A percentile compares a stretch with the other conserved stretches of the same genome.
phyloP scores from a whole-genome alignment of 2,329 filamentous ascomycete genomes.

The Leptoxyphium fumago region DNA sequence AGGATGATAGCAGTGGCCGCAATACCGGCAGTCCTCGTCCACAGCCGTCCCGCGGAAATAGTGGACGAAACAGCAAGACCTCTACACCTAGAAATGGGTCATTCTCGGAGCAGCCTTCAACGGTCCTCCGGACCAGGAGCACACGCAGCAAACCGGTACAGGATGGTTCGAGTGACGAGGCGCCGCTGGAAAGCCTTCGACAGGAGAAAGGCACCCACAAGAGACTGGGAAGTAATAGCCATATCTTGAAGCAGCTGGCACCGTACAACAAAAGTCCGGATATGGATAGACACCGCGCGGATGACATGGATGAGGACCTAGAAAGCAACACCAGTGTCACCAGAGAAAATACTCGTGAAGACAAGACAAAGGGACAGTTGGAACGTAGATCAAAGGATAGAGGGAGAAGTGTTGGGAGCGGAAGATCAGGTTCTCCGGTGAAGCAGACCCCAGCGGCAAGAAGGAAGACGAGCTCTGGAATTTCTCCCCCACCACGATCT shows the following conservation, averaged over 20 bases:
- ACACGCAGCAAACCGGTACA: slow-evolving; percentile 1
- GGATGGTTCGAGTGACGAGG: not conserved
- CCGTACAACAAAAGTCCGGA: slow-evolving; percentile 24
- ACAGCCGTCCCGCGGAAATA: not conserved
- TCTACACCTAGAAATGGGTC: not conserved
- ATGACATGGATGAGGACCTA: slow-evolving; percentile 20
- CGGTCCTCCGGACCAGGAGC: slow-evolving; percentile 1
- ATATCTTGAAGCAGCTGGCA: slow-evolving; percentile 24
- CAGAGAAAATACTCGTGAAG: slow-evolving; percentile 3
- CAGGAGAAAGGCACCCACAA: slow-evolving; percentile 8
- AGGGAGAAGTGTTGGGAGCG: slow-evolving; percentile 3
- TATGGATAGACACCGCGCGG: slow-evolving; percentile 14
- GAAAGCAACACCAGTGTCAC: slow-evolving; percentile 1
- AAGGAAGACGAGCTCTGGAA: not conserved
- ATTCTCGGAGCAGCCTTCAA: slow-evolving; percentile 2
- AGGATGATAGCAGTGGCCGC: not conserved
- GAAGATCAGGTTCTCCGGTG: not conserved
- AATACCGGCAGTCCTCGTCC: not conserved
- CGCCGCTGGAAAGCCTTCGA: not conserved
- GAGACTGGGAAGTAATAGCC: slow-evolving; percentile 18
- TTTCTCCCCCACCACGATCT: not conserved
- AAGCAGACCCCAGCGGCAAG: not conserved
- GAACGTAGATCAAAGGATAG: slow-evolving; percentile 2
- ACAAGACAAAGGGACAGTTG: slow-evolving; percentile 3
- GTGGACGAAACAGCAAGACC: slow-evolving; percentile 1